Evolutionary conservation across 2,329 filamentous ascomycete species (phyloP).

Genomic region (Chalara sp.): DNA sequence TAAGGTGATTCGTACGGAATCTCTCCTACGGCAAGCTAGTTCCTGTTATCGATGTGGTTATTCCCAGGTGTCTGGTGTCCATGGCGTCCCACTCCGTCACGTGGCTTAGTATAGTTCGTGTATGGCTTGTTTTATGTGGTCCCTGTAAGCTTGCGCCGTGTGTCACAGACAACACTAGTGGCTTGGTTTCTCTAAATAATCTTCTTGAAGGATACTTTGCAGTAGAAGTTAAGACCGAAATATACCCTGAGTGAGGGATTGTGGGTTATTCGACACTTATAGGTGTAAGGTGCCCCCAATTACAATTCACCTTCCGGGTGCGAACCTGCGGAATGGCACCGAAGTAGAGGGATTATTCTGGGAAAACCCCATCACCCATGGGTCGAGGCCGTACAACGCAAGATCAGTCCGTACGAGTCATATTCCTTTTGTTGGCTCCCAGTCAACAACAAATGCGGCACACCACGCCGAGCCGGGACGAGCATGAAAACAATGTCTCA

Average conservation of each 20-base stretch:
- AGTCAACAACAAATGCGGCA: not conserved
- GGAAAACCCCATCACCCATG: not conserved
- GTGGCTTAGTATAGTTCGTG: not conserved
- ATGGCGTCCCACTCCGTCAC: not conserved
- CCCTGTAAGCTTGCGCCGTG: slow-evolving; percentile 1
- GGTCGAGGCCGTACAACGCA: not conserved
- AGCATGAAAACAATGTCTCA: not conserved
- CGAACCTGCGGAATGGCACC: slow-evolving; percentile 2
- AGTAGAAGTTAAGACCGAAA: slow-evolving; percentile 3
- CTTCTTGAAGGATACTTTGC: slow-evolving; percentile 1
- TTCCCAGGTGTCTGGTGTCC: slow-evolving; percentile 1
- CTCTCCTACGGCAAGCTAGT: slow-evolving; percentile 2
- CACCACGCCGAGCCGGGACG: not conserved
- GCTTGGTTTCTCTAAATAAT: slow-evolving; percentile 1
- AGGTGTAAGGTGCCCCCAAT: slow-evolving; percentile 2
- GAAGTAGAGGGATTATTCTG: slow-evolving; percentile 1
- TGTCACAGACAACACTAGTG: slow-evolving; percentile 1
- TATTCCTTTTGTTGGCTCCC: slow-evolving; percentile 1
- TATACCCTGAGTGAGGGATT: slow-evolving; percentile 1
- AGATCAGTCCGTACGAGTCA: slow-evolving; percentile 1
- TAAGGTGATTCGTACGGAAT: slow-evolving; percentile 1
- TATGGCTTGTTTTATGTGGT: not conserved
- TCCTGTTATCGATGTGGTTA: slow-evolving; percentile 2
- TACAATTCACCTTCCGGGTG: slow-evolving; percentile 1
- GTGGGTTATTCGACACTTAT: slow-evolving; percentile 2